Conservation (phyloP, 2,329 filamentous ascomycete genomes). For the Cephalotrichum gorgonifer region DNA sequence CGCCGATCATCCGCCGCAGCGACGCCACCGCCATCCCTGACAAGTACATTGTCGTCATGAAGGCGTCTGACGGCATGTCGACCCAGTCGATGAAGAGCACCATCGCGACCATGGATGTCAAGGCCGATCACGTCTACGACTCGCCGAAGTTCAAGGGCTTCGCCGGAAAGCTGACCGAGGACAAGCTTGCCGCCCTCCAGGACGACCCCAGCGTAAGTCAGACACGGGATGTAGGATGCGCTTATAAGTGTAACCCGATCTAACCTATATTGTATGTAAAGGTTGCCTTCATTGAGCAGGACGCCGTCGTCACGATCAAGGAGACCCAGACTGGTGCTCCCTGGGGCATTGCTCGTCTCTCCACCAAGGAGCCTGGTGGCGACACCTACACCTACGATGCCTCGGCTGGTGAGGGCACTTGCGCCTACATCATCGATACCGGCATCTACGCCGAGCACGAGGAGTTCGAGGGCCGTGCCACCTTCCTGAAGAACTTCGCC, state of each 20-base stretch:
- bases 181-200: slow-evolving; percentile 9
- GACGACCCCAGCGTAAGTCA: slow-evolving; percentile 3
- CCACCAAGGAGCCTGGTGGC: slow-evolving; percentile 81
- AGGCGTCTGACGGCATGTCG: slow-evolving; percentile 8
- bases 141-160: slow-evolving; percentile 12
- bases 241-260: not conserved
- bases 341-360: slow-evolving; percentile 98
- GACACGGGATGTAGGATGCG: not conserved
- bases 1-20: slow-evolving; percentile 9
- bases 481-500: slow-evolving; percentile 97
- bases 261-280: not conserved
- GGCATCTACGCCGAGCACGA: slow-evolving; percentile 90
- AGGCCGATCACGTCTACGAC: slow-evolving; percentile 10
- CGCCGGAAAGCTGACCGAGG: slow-evolving; percentile 7
- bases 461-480: slow-evolving; percentile 91
- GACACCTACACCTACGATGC: slow-evolving; percentile 95
- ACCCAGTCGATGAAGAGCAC: slow-evolving; percentile 5
- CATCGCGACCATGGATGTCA: slow-evolving; percentile 7
- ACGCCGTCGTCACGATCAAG: slow-evolving; percentile 84
- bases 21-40: slow-evolving; percentile 10
- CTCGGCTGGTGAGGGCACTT: slow-evolving; percentile 90
- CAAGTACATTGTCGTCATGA: slow-evolving; percentile 14
- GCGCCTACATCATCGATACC: slow-evolving; percentile 97
- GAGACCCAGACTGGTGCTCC: slow-evolving; percentile 51
- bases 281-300: slow-evolving; percentile 75